A percentile compares a stretch with the other conserved stretches of the same genome.
Conservation (phyloP, 441 rosid species). For the Euphorbia celastroides region DNA sequence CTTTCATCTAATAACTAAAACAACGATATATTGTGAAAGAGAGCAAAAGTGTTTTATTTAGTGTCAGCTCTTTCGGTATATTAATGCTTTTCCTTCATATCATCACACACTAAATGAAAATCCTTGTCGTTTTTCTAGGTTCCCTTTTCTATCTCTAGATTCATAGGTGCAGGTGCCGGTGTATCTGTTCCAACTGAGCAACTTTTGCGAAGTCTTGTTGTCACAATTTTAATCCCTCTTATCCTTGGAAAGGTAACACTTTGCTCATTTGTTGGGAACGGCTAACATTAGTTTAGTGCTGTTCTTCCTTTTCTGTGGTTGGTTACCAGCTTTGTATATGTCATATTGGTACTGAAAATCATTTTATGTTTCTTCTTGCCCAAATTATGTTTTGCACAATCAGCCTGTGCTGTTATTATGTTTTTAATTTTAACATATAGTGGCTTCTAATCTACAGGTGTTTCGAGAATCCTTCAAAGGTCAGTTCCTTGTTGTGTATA, state of each 20-base stretch:
- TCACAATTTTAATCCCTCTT: conserved; percentile 68
- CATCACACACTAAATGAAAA: too few relatives aligned
- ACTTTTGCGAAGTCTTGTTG: conserved; percentile 69
- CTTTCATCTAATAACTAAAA: background rate
- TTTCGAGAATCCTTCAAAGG: conserved; percentile 78
- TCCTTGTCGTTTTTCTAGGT: conserved; percentile 52
- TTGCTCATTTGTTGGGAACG: conserved; percentile 2
- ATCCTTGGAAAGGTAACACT: conserved; percentile 77
- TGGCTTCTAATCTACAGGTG: conserved; percentile 42
- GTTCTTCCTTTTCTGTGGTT: background rate
- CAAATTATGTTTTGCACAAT: too few relatives aligned
- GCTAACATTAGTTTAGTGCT: background rate
- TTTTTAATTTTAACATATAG: conserved; percentile 15
- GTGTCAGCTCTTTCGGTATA: background rate
- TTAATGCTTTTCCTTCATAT: conserved; percentile 5
- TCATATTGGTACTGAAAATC: background rate
- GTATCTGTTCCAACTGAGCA: conserved; percentile 72
- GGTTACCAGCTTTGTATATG: background rate
- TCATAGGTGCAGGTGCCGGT: conserved; percentile 81
- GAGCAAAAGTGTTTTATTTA: background rate
- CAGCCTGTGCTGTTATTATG: background rate
- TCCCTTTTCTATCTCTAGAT: conserved; percentile 82
- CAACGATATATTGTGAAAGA: background rate
- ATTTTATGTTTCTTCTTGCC: background rate
- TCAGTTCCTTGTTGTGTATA: conserved; percentile 28